These are phyloP conservation scores for Dryas alaskensis DNA, from an alignment of 306 rosid species.

Conservation along the genomic window DNA sequence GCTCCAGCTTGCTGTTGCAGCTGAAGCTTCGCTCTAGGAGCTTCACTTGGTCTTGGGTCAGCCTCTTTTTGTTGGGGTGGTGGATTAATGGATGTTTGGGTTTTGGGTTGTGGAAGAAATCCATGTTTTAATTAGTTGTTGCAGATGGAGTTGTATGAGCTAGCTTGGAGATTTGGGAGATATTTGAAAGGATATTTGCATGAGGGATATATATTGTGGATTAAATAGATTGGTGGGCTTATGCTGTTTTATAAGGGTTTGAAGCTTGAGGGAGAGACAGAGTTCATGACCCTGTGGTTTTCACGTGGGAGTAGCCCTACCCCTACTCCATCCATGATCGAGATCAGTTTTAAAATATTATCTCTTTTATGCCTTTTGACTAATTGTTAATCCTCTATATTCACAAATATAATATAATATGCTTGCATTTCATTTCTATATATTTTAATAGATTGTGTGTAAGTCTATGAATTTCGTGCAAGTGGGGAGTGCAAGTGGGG, in stretches of 20 bases:
- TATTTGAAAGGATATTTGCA: neutral
- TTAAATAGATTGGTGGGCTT: neutral
- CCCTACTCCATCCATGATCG: neutral
- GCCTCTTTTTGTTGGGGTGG: constrained; percentile 44
- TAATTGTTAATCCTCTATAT: neutral
- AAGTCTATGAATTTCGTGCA: too few species aligned
- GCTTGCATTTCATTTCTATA: neutral
- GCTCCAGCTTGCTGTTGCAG: constrained; percentile 50
- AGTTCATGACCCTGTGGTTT: neutral
- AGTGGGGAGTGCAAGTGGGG: too few species aligned
- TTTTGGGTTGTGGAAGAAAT: constrained; percentile 34
- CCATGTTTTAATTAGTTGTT: constrained; percentile 4
- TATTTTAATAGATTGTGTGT: too few species aligned
- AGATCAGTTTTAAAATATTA: neutral
- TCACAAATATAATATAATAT: neutral
- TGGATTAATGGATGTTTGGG: constrained; percentile 14
- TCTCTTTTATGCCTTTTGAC: constrained; percentile 5
- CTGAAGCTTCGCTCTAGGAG: constrained; percentile 55
- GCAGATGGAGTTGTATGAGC: too few species aligned
- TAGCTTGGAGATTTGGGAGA: neutral
- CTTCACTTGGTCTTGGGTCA: constrained; percentile 48
- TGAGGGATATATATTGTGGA: neutral
- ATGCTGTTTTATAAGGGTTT: neutral
- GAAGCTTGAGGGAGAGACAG: neutral
- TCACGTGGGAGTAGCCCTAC: constrained; percentile 31